Evolutionary conservation across 1,284 basidiomycete genomes (phyloP).

Genomic region (Cutaneotrichosporon curvatum): DNA sequence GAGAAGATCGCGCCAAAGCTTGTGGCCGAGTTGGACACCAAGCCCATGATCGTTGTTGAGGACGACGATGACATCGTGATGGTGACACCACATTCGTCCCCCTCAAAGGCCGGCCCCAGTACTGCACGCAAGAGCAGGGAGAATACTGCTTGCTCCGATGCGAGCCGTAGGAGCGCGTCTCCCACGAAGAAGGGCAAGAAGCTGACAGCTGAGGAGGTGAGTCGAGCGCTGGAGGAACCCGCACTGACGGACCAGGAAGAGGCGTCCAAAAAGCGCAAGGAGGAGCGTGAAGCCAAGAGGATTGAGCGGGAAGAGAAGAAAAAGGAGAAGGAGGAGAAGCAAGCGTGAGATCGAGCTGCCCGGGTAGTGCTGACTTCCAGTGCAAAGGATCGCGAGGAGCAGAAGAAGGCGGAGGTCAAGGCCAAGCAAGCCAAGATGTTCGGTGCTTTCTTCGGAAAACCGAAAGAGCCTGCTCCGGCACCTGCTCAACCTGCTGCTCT

Average conservation of each 20-base stretch:
- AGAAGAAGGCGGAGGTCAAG: slow-evolving; percentile 26
- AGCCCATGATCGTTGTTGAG: background rate
- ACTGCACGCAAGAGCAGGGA: slow-evolving; percentile 21
- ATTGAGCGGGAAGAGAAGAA: slow-evolving; percentile 8
- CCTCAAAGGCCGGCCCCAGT: background rate
- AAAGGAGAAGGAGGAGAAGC: slow-evolving; percentile 15
- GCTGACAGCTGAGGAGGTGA: slow-evolving; percentile 31
- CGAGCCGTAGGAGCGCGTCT: slow-evolving; percentile 25
- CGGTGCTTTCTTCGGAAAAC: slow-evolving; percentile 31
- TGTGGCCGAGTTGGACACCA: slow-evolving; percentile 2
- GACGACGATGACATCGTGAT: too few relatives aligned
- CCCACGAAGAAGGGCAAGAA: slow-evolving; percentile 28
- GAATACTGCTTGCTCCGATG: slow-evolving; percentile 23
- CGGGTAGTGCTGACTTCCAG: slow-evolving; percentile 13
- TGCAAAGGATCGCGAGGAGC: slow-evolving; percentile 28
- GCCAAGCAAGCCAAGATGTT: slow-evolving; percentile 33
- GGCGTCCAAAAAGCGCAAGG: slow-evolving; percentile 1
- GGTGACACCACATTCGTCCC: too few relatives aligned
- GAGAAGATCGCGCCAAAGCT: slow-evolving; percentile 14
- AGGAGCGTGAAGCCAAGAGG: slow-evolving; percentile 7
- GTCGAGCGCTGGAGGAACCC: slow-evolving; percentile 25
- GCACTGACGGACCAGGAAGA: slow-evolving; percentile 14
- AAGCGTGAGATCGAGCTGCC: slow-evolving; percentile 11
- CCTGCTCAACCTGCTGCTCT: background rate
- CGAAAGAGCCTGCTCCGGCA: slow-evolving; percentile 5